phyloP scores from a whole-genome alignment of 2,329 filamentous ascomycete species.

The Chaetomiaceae sp. region DNA sequence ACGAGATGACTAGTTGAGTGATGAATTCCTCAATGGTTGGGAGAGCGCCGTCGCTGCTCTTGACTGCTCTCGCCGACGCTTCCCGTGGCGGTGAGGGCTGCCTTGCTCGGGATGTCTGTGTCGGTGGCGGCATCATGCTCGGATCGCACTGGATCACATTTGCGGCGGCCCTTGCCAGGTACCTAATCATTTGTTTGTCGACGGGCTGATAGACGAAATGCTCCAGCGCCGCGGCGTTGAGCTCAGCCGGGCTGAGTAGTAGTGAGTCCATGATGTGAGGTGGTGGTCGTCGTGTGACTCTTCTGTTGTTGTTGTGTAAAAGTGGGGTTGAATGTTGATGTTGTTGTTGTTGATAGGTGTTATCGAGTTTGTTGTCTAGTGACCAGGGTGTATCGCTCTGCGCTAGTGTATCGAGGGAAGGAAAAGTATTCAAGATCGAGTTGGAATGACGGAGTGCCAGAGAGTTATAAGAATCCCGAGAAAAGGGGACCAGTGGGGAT shows the following conservation, averaged over 20 bases:
- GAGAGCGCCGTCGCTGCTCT: conserved; percentile 51
- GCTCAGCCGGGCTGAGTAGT: conserved; percentile 47
- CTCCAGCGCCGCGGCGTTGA: conserved; percentile 72
- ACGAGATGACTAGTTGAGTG: conserved; percentile 80
- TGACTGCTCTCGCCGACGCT: conserved; percentile 42
- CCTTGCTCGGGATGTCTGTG: conserved; percentile 36
- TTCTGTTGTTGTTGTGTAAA: not conserved
- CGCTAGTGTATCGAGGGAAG: conserved; percentile 1
- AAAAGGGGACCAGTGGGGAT: not conserved
- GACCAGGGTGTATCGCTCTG: conserved; percentile 12
- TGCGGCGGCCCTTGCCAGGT: conserved; percentile 68
- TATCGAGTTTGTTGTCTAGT: not conserved
- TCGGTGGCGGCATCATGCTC: conserved; percentile 47
- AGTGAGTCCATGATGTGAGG: conserved; percentile 43
- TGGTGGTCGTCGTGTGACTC: conserved; percentile 28
- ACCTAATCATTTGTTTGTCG: conserved; percentile 69
- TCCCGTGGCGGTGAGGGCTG: conserved; percentile 50
- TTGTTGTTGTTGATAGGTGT: not conserved
- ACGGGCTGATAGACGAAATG: conserved; percentile 77
- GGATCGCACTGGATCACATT: conserved; percentile 78
- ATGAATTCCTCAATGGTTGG: conserved; percentile 90
- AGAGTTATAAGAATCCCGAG: conserved; percentile 14
- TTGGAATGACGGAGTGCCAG: conserved; percentile 12
- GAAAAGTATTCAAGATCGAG: conserved; percentile 3
- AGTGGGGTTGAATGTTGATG: not conserved